These are phyloP conservation scores for Astraeus odoratus DNA, from an alignment of 768 basidiomycete genomes.

Conservation along the genomic window DNA sequence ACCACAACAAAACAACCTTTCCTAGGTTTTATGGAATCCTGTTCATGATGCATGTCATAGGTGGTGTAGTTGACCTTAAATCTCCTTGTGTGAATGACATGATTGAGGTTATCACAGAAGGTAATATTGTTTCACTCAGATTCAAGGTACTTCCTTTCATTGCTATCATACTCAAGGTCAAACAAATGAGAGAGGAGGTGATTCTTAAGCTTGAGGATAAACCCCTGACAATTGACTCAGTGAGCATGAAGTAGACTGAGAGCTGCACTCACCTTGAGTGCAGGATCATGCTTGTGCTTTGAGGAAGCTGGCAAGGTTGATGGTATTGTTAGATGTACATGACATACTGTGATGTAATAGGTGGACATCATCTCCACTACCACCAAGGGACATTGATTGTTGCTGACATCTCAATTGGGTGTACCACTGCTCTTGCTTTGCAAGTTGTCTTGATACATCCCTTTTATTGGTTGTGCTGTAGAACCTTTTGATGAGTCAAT, in stretches of 20 bases:
- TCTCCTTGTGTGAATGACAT: not conserved
- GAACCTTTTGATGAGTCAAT: constrained; percentile 1
- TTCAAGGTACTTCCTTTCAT: constrained; percentile 5
- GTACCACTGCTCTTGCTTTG: not conserved
- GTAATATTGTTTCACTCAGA: not conserved
- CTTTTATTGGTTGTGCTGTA: constrained; percentile 14
- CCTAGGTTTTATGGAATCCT: too few species aligned
- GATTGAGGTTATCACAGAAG: constrained; percentile 11
- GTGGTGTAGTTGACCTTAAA: constrained; percentile 15
- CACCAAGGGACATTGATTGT: too few species aligned
- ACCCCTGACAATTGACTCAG: constrained; percentile 8
- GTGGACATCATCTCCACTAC: too few species aligned
- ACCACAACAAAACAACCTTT: too few species aligned
- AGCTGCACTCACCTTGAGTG: too few species aligned
- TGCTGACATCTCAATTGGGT: not conserved
- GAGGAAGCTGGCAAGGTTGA: too few species aligned
- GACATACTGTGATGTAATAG: too few species aligned
- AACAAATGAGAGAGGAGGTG: constrained; percentile 16
- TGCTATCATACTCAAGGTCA: constrained; percentile 8
- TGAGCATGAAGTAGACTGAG: too few species aligned
- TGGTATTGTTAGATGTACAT: too few species aligned
- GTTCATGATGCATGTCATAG: constrained; percentile 12
- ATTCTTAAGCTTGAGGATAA: constrained; percentile 12
- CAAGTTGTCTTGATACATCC: not conserved
- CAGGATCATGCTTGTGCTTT: too few species aligned